phyloP scores from a whole-genome alignment of 2,329 filamentous ascomycete genomes.

The Fusarium subglutinans region DNA sequence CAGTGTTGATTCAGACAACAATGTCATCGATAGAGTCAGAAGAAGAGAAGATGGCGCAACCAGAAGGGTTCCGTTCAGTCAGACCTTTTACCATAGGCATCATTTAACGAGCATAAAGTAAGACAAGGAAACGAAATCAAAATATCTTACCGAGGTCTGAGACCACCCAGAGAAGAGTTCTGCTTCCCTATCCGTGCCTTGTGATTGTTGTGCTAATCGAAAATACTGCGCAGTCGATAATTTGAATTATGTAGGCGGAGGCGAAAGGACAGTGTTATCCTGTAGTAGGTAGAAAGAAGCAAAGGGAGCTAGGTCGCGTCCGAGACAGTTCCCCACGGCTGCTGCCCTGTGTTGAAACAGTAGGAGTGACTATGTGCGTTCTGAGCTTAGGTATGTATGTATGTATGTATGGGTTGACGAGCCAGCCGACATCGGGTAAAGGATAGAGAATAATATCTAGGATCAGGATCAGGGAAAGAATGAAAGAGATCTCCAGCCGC shows the following conservation, averaged over 20 bases:
- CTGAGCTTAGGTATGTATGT: neutral
- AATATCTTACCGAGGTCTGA: constrained; percentile 27
- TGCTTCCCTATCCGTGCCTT: neutral
- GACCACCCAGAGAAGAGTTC: neutral
- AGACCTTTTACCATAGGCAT: constrained; percentile 74
- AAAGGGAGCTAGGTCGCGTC: neutral
- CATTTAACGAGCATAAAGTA: constrained; percentile 49
- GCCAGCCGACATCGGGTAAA: neutral
- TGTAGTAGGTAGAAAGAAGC: neutral
- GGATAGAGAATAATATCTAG: too few relatives aligned
- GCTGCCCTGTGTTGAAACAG: neutral
- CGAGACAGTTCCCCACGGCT: constrained; percentile 1
- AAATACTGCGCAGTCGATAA: neutral
- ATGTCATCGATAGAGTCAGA: constrained; percentile 20
- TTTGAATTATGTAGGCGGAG: neutral
- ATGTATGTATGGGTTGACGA: neutral
- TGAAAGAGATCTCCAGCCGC: constrained; percentile 25
- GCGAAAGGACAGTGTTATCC: neutral
- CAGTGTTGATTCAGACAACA: constrained; percentile 23
- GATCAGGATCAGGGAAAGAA: neutral
- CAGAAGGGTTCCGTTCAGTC: constrained; percentile 61
- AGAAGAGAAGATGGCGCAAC: constrained; percentile 50
- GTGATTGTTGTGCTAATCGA: neutral
- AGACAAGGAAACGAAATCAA: neutral
- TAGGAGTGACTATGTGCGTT: neutral